Evolutionary conservation across 495 filamentous ascomycete genomes (phyloP).

Genomic region (Aspergillus conjunctus): DNA sequence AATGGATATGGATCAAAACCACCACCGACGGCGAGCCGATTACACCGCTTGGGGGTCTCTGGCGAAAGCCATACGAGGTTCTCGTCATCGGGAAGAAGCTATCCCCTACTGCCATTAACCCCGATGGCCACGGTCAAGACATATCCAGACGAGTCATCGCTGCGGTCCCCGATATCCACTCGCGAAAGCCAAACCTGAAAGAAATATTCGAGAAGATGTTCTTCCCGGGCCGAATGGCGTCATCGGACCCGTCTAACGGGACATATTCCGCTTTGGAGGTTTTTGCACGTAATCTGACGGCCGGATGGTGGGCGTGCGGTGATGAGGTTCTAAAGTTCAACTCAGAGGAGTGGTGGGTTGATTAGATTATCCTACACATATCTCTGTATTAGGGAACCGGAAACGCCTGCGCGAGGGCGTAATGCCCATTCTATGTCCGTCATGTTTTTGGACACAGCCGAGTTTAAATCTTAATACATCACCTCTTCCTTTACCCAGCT

Average conservation of each 20-base stretch:
- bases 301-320: slow-evolving; percentile 89
- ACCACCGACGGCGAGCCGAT: slow-evolving; percentile 72
- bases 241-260: background rate
- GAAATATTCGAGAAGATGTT: slow-evolving; percentile 55
- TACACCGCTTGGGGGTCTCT: slow-evolving; percentile 63
- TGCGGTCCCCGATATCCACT: slow-evolving; percentile 87
- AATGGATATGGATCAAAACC: slow-evolving; percentile 93
- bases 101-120: background rate
- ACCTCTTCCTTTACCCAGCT: no score
- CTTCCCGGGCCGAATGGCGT: slow-evolving; percentile 19
- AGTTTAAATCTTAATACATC: no score
- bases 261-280: slow-evolving; percentile 73
- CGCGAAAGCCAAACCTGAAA: slow-evolving; percentile 78
- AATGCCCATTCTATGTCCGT: no score
- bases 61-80: slow-evolving; percentile 86
- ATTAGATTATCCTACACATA: background rate
- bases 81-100: slow-evolving; percentile 65
- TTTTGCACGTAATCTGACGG: slow-evolving; percentile 83
- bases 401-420: background rate
- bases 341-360: slow-evolving; percentile 64
- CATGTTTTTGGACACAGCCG: no score
- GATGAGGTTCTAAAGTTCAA: slow-evolving; percentile 86
- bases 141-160: slow-evolving; percentile 63
- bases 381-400: background rate
- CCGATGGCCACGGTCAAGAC: background rate